phyloP scores from a whole-genome alignment of 2,329 filamentous ascomycete genomes.

The Pyrenochaeta sp. region DNA sequence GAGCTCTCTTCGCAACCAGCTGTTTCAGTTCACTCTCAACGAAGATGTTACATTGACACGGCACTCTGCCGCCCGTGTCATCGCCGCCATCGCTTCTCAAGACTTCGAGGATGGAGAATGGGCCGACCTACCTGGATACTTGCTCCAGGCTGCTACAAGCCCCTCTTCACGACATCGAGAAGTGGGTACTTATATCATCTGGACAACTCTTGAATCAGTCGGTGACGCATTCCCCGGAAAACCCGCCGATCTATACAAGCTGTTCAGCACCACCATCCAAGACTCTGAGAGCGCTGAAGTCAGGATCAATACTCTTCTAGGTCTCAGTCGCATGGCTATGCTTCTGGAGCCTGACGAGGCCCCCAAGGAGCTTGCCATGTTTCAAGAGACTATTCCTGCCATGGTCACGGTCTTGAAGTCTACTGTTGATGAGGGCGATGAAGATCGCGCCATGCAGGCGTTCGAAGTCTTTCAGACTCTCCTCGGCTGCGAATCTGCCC shows the following conservation, averaged over 20 bases:
- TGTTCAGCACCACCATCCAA: slow-evolving; percentile 87
- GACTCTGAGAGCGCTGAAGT: slow-evolving; percentile 93
- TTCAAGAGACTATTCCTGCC: slow-evolving; percentile 81
- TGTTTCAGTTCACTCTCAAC: slow-evolving; percentile 83
- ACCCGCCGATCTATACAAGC: slow-evolving; percentile 77
- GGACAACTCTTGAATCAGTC: slow-evolving; percentile 87
- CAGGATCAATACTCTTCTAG: slow-evolving; percentile 91
- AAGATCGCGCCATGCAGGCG: slow-evolving; percentile 86
- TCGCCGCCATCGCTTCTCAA: slow-evolving; percentile 83
- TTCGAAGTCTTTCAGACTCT: slow-evolving; percentile 98
- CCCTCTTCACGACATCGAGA: slow-evolving; percentile 81
- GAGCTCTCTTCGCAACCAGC: slow-evolving; percentile 78
- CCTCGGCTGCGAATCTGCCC: slow-evolving; percentile 84
- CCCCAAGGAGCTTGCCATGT: slow-evolving; percentile 72
- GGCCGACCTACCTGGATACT: slow-evolving; percentile 79
- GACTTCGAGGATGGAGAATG: slow-evolving; percentile 90
- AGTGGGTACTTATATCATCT: slow-evolving; percentile 92
- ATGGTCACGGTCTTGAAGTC: slow-evolving; percentile 92
- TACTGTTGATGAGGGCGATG: slow-evolving; percentile 79
- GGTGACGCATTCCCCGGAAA: slow-evolving; percentile 86
- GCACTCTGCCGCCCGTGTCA: slow-evolving; percentile 86
- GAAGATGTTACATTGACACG: slow-evolving; percentile 80
- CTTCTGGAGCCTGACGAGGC: slow-evolving; percentile 90
- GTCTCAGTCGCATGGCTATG: slow-evolving; percentile 86
- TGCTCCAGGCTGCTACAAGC: slow-evolving; percentile 81